Evolutionary conservation across 306 rosid genomes (phyloP).

Genomic region (Vigna unguiculata): DNA sequence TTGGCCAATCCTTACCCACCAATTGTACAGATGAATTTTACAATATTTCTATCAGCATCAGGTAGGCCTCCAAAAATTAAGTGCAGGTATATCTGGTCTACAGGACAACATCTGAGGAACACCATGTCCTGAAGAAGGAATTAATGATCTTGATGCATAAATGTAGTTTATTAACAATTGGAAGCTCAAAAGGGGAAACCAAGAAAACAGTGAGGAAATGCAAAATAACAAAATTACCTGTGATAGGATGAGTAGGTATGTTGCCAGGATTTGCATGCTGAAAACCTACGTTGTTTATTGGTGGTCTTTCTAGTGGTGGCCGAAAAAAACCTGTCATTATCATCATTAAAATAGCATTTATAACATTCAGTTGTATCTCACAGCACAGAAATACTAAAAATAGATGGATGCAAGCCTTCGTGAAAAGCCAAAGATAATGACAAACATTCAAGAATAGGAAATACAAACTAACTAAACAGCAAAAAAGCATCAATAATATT

Average conservation of each 20-base stretch:
- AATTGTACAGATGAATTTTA: neutral
- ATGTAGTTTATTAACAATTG: neutral
- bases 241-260: slow-evolving; percentile 66
- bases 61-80: slow-evolving; percentile 82
- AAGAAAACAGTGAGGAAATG: neutral
- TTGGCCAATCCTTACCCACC: slow-evolving; percentile 24
- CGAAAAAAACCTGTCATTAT: slow-evolving; percentile 67
- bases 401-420: slow-evolving; percentile 1
- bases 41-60: slow-evolving; percentile 44
- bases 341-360: slow-evolving; percentile 1
- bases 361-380: neutral
- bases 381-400: neutral
- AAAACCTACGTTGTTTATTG: slow-evolving; percentile 62
- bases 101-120: slow-evolving; percentile 72
- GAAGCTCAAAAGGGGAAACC: neutral
- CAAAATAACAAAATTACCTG: slow-evolving; percentile 54
- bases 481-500: neutral
- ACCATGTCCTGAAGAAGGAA: slow-evolving; percentile 63
- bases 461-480: neutral
- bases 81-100: slow-evolving; percentile 70
- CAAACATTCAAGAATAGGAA: neutral
- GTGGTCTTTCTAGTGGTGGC: slow-evolving; percentile 74
- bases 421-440: neutral
- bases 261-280: slow-evolving; percentile 62
- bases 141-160: slow-evolving; percentile 14